Percentiles rank a stretch among this genome's conserved stretches.
phyloP scores from a whole-genome alignment of 148 eudicot species.

The Vaccinium darrowii region DNA sequence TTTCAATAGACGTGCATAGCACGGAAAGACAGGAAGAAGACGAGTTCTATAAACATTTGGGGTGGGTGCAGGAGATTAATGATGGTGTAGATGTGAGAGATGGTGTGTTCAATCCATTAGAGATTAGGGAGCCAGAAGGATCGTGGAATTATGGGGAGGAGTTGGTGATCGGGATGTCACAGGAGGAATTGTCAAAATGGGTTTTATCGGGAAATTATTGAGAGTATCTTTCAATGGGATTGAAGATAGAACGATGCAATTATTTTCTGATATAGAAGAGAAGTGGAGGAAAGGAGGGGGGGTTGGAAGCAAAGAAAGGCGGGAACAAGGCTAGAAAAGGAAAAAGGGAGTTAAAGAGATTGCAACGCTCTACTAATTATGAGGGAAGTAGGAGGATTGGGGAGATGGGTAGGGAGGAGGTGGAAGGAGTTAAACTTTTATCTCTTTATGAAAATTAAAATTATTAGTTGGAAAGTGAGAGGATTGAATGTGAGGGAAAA shows the following conservation, averaged over 20 bases:
- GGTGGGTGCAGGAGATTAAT: too few relatives aligned
- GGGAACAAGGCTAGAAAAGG: background rate
- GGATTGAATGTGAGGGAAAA: background rate
- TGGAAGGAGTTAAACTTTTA: background rate
- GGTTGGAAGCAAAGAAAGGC: background rate
- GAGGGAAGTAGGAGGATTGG: background rate
- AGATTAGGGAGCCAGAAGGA: background rate
- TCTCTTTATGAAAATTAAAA: background rate
- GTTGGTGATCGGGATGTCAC: background rate
- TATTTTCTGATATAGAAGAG: background rate
- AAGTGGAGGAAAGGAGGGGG: background rate
- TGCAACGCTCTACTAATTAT: background rate
- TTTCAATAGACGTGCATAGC: too few relatives aligned
- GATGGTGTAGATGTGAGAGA: too few relatives aligned
- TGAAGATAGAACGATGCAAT: background rate
- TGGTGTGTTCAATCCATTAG: background rate
- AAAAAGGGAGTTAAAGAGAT: too few relatives aligned
- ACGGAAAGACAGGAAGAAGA: too few relatives aligned
- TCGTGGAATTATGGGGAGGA: background rate
- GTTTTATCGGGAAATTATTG: background rate
- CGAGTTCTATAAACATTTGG: too few relatives aligned
- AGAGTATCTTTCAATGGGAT: background rate
- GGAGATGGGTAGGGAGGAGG: background rate
- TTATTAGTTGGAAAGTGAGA: background rate
- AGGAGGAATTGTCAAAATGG: background rate